These are phyloP conservation scores for Bauhinia variegata DNA, from an alignment of 306 rosid species.

Conservation along the genomic window DNA sequence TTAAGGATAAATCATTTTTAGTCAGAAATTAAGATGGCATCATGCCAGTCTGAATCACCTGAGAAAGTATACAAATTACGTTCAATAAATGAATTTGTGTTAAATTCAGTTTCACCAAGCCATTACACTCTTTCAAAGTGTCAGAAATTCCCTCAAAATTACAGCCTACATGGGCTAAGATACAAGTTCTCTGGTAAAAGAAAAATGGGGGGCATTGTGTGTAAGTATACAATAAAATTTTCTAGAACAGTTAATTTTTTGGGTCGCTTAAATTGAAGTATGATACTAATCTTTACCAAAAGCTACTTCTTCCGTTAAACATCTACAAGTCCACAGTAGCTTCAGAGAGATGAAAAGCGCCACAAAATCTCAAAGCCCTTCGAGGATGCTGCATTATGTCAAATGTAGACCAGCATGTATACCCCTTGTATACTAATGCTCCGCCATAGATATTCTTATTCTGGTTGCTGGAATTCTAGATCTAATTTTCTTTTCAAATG, in stretches of 20 bases:
- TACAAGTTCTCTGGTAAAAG: conserved; percentile 35
- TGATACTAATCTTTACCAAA: conserved; percentile 33
- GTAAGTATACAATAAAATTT: conserved; percentile 4
- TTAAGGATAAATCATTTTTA: no score
- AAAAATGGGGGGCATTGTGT: conserved; percentile 17
- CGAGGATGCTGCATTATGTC: conserved; percentile 34
- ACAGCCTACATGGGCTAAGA: conserved; percentile 31
- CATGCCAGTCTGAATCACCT: no score
- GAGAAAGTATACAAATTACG: conserved; percentile 16
- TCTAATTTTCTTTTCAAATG: conserved; percentile 93
- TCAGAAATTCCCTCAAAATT: conserved; percentile 40
- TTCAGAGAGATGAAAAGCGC: conserved; percentile 23
- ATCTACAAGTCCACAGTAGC: conserved; percentile 37
- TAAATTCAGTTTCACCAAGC: conserved; percentile 25
- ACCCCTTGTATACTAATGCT: conserved; percentile 5
- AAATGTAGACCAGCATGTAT: conserved; percentile 17
- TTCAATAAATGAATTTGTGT: conserved; percentile 36
- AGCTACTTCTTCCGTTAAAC: conserved; percentile 38
- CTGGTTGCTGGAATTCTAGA: conserved; percentile 81
- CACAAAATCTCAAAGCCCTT: conserved; percentile 25
- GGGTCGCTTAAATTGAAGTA: conserved; percentile 25
- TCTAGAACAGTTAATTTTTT: conserved; percentile 25
- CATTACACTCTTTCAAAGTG: conserved; percentile 25
- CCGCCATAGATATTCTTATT: conserved; percentile 42
- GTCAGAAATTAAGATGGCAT: no score